These are phyloP conservation scores for Acacia melanoxylon DNA, from an alignment of 306 rosid genomes.

Conservation along the genomic window DNA sequence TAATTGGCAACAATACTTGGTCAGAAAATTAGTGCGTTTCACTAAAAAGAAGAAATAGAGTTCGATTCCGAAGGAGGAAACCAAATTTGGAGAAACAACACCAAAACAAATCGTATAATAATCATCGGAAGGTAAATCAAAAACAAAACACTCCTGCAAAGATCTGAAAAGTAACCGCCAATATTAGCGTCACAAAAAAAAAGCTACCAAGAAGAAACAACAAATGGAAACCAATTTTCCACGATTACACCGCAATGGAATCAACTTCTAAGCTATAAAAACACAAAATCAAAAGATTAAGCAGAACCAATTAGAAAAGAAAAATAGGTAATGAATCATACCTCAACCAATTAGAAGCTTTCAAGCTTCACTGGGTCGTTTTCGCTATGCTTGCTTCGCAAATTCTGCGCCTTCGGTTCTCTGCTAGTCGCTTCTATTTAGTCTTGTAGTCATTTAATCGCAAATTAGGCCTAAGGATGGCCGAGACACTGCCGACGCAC, in stretches of 20 bases:
- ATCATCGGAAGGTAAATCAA: not conserved
- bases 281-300: not conserved
- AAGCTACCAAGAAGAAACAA: not conserved
- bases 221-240: constrained; percentile 3
- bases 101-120: not conserved
- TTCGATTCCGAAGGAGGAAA: not conserved
- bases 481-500: too few relatives aligned
- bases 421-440: not conserved
- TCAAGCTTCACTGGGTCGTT: not conserved
- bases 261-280: constrained; percentile 11
- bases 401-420: not conserved
- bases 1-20: not conserved
- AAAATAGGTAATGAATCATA: constrained; percentile 3
- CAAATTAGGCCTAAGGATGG: too few relatives aligned
- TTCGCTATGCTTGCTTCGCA: not conserved
- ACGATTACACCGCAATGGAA: not conserved
- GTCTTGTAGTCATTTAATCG: not conserved
- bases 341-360: constrained; percentile 31
- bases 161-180: not conserved
- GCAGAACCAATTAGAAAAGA: constrained; percentile 12
- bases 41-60: not conserved
- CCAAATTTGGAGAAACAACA: not conserved
- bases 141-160: not conserved
- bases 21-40: not conserved
- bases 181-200: not conserved